Evolutionary conservation across 2,329 filamentous ascomycete species (phyloP).

Genomic region (Trichoderma lentiforme): DNA sequence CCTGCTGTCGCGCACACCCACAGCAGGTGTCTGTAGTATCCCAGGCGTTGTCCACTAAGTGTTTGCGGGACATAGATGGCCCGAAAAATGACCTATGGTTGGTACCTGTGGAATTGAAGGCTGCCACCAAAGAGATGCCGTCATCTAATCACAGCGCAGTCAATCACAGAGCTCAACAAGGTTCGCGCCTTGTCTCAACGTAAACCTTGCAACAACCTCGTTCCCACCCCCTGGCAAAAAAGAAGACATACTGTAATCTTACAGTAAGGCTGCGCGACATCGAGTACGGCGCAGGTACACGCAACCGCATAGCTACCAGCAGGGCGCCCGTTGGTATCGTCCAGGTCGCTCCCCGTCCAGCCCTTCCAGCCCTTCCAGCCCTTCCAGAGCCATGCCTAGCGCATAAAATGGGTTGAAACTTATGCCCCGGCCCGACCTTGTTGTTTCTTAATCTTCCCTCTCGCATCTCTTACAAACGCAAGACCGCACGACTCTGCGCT

Average conservation of each 20-base stretch:
- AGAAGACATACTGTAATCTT: background rate
- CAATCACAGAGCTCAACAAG: background rate
- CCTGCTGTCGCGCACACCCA: background rate
- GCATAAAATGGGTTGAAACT: constrained; percentile 18
- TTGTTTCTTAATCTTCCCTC: background rate
- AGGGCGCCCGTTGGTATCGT: background rate
- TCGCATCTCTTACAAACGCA: background rate
- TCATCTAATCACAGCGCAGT: background rate
- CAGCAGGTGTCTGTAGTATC: background rate
- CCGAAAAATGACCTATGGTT: background rate
- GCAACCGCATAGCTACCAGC: background rate
- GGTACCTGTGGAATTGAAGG: background rate
- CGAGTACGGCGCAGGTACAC: background rate
- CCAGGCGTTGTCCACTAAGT: background rate
- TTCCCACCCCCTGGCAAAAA: background rate
- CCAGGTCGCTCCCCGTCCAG: background rate
- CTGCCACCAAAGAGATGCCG: background rate
- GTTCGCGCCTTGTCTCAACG: background rate
- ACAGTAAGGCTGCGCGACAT: background rate
- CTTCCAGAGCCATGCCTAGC: background rate
- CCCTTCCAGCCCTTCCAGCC: background rate
- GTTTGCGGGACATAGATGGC: constrained; percentile 10
- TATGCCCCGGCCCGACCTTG: constrained; percentile 2
- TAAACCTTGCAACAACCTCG: background rate
- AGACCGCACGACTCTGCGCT: background rate